phyloP scores from a whole-genome alignment of 1,139 yeast genomes.

The Yamadazyma dushanensis region DNA sequence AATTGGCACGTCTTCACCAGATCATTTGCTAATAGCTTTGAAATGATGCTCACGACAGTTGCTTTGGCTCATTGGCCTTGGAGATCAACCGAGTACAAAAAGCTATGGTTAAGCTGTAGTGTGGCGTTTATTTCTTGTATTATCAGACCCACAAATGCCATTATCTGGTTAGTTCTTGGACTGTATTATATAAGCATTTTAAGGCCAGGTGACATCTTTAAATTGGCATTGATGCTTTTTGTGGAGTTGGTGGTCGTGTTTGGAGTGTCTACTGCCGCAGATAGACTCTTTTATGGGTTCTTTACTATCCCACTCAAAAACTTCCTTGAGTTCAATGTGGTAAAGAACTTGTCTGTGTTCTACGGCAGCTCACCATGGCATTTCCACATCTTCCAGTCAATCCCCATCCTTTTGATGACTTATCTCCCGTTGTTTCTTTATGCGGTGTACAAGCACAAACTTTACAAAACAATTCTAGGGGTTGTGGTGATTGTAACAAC shows the following conservation, averaged over 20 bases:
- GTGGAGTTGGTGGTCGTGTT: conserved; percentile 11
- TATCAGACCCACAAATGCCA: conserved; percentile 79
- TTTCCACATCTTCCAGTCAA: conserved; percentile 78
- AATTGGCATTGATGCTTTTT: conserved; percentile 3
- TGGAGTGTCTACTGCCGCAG: conserved; percentile 34
- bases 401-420: conserved; percentile 72
- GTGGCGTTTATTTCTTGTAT: conserved; percentile 62
- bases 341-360: conserved; percentile 71
- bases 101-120: conserved; percentile 12
- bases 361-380: conserved; percentile 88
- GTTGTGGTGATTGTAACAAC: conserved; percentile 42
- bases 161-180: conserved; percentile 74
- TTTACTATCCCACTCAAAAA: conserved; percentile 64
- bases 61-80: conserved; percentile 79
- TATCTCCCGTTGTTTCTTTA: conserved; percentile 56
- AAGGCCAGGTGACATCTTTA: background rate
- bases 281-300: conserved; percentile 59
- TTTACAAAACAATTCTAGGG: conserved; percentile 18
- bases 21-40: conserved; percentile 84
- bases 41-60: conserved; percentile 67
- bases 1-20: conserved; percentile 81
- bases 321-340: conserved; percentile 74
- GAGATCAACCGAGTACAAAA: conserved; percentile 25
- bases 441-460: conserved; percentile 15
- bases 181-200: conserved; percentile 13